Evolutionary conservation across 768 basidiomycete species (phyloP).

Genomic region (Mycena vitilis): DNA sequence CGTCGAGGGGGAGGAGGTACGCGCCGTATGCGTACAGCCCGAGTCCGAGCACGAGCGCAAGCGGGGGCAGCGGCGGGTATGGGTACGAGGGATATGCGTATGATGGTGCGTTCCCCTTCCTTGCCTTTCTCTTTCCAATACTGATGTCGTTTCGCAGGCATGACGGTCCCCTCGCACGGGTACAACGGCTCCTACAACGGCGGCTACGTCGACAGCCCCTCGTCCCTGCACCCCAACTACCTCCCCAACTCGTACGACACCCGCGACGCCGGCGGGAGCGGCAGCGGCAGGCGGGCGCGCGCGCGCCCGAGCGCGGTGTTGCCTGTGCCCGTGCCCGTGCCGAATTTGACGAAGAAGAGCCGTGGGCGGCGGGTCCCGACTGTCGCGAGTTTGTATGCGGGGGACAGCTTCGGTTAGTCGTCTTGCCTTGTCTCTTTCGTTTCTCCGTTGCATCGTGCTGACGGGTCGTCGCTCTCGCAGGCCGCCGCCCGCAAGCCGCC

Average conservation of each 20-base stretch:
- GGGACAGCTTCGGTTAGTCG: background rate
- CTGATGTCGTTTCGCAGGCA: too few species aligned
- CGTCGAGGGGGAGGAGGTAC: too few species aligned
- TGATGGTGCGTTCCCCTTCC: background rate
- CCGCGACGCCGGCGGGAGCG: background rate
- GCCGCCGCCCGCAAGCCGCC: too few species aligned
- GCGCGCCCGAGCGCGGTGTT: conserved; percentile 42
- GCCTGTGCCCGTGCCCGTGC: conserved; percentile 59
- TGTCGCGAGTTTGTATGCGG: conserved; percentile 38
- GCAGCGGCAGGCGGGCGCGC: conserved; percentile 7
- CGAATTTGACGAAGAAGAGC: conserved; percentile 62
- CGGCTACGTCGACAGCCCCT: too few species aligned
- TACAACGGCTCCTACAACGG: too few species aligned
- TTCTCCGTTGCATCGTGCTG: too few species aligned
- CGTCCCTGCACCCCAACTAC: background rate
- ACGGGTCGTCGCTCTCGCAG: too few species aligned
- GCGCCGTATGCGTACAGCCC: too few species aligned
- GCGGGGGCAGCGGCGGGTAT: too few species aligned
- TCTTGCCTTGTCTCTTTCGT: background rate
- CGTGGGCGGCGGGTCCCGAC: conserved; percentile 63
- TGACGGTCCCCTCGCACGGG: too few species aligned
- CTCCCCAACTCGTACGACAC: background rate
- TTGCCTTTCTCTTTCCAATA: too few species aligned
- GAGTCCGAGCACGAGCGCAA: too few species aligned
- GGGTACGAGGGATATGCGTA: conserved; percentile 4